phyloP scores from a whole-genome alignment of 75 land plant species.

The Chamaecyparis obtusa region DNA sequence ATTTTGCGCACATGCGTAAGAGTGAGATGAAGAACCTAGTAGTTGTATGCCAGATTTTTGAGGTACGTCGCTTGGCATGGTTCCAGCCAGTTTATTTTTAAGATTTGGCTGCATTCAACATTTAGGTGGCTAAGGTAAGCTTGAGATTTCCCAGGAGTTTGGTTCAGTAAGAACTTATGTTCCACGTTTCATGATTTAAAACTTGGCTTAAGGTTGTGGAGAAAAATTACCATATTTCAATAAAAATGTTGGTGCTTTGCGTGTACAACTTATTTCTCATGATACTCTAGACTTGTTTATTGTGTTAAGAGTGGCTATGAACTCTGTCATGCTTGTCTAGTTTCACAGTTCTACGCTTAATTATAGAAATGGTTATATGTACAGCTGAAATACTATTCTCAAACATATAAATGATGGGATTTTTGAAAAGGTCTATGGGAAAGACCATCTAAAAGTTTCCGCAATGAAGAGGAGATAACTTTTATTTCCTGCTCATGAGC shows the following conservation, averaged over 20 bases:
- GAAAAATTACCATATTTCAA: neutral
- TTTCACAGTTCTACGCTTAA: neutral
- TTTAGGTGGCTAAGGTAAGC: neutral
- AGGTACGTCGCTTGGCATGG: too few relatives aligned
- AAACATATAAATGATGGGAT: neutral
- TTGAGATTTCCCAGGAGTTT: constrained; percentile 1
- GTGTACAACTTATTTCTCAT: too few relatives aligned
- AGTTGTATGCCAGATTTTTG: too few relatives aligned
- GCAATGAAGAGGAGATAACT: neutral
- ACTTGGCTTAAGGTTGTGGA: neutral
- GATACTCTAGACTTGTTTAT: too few relatives aligned
- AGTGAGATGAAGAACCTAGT: too few relatives aligned
- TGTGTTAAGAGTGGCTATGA: neutral
- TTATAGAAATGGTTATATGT: neutral
- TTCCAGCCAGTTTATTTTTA: too few relatives aligned
- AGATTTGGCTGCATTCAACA: constrained; percentile 11
- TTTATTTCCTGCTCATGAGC: neutral
- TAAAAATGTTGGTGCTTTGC: neutral
- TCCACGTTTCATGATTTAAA: neutral
- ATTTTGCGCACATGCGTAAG: too few relatives aligned
- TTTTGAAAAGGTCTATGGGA: neutral
- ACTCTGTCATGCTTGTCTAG: neutral
- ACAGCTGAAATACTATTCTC: neutral
- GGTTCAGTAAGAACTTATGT: constrained; percentile 8
- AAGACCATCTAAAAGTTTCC: neutral